Conservation (phyloP, 2,329 filamentous ascomycete genomes). For the Chalaropsis thielavioides region DNA sequence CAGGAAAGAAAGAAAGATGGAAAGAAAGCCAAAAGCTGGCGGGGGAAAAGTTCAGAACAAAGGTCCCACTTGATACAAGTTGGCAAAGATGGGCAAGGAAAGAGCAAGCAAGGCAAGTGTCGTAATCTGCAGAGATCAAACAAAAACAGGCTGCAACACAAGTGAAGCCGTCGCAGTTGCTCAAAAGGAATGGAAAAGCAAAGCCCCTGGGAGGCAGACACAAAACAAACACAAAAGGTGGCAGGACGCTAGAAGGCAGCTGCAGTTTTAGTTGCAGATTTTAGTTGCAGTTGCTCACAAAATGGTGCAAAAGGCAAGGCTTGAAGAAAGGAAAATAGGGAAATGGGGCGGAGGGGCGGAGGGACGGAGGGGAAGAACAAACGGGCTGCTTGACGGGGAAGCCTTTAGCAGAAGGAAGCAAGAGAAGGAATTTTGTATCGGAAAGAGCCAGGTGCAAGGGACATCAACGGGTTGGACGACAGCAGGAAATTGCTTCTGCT, state of each 20-base stretch:
- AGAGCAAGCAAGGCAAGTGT: background rate
- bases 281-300: background rate
- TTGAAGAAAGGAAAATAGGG: background rate
- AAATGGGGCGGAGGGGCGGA: background rate
- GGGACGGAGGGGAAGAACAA: background rate
- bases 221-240: background rate
- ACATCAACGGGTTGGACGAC: background rate
- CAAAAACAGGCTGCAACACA: background rate
- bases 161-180: constrained; percentile 1
- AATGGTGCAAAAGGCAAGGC: background rate
- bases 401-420: background rate
- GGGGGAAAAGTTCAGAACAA: constrained; percentile 4
- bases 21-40: constrained; percentile 1
- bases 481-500: background rate
- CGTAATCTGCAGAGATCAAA: constrained; percentile 5
- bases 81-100: background rate
- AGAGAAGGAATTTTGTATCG: background rate
- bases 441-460: background rate
- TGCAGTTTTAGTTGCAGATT: background rate
- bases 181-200: background rate
- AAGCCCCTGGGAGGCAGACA: background rate
- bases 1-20: background rate
- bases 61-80: constrained; percentile 6
- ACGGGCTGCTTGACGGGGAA: background rate
- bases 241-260: background rate